These are phyloP conservation scores for Clarireedia homoeocarpa DNA, from an alignment of 2,329 filamentous ascomycete genomes.

Conservation along the genomic window DNA sequence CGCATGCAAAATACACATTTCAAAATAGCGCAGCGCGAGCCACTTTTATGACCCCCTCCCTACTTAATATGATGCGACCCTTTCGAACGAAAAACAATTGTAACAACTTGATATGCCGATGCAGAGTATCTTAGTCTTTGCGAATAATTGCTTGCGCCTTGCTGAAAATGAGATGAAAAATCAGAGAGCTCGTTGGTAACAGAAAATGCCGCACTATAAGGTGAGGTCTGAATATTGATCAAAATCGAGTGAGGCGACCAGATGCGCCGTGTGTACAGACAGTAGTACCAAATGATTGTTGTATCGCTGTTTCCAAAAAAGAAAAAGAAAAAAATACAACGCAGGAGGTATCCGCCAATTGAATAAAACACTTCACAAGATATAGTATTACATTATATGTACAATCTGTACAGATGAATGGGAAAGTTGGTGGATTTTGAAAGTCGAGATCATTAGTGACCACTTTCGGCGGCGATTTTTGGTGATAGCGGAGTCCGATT, in stretches of 20 bases:
- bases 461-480: conserved; percentile 19
- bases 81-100: conserved; percentile 2
- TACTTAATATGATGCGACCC: conserved; percentile 22
- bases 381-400: conserved; percentile 7
- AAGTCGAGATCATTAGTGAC: background rate
- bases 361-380: conserved; percentile 3
- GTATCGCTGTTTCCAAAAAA: conserved; percentile 1
- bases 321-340: background rate
- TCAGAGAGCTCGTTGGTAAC: background rate
- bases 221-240: background rate
- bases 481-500: conserved; percentile 35
- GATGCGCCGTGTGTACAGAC: conserved; percentile 12
- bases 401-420: conserved; percentile 16
- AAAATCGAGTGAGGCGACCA: background rate
- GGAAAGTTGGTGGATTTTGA: conserved; percentile 7
- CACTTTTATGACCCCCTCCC: conserved; percentile 27
- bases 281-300: conserved; percentile 3
- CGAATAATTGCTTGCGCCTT: background rate
- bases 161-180: background rate
- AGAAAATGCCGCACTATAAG: background rate
- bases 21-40: conserved; percentile 25
- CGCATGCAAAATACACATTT: background rate
- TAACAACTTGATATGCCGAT: background rate
- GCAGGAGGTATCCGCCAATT: background rate
- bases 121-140: background rate